phyloP scores from a whole-genome alignment of 108 stramenopile species.

The Licmophora abbreviata region DNA sequence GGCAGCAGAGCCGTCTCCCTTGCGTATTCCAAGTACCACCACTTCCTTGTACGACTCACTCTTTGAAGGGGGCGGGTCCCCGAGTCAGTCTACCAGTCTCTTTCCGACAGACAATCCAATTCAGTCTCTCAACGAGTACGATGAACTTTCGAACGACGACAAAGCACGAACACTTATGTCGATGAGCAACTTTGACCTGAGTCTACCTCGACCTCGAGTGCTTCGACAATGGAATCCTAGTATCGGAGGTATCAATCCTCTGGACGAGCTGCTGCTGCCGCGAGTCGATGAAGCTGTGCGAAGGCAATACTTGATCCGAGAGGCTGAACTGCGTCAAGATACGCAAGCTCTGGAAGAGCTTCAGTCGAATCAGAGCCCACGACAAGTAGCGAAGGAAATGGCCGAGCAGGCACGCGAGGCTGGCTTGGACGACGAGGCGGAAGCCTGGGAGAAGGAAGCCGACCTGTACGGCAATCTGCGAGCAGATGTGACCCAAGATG shows the following conservation, averaged over 20 bases:
- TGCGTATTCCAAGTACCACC: conserved; percentile 57
- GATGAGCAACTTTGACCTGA: conserved; percentile 58
- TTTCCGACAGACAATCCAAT: conserved; percentile 72
- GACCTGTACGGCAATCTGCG: conserved; percentile 56
- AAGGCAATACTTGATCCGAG: conserved; percentile 58
- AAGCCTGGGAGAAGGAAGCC: conserved; percentile 57
- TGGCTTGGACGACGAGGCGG: conserved; percentile 46
- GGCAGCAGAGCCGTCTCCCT: conserved; percentile 27
- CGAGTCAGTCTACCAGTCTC: conserved; percentile 9
- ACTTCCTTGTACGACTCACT: conserved; percentile 34
- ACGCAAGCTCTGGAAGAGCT: conserved; percentile 40
- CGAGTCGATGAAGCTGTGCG: conserved; percentile 79
- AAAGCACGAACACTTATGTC: conserved; percentile 65
- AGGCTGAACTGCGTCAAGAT: conserved; percentile 57
- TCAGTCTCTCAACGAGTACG: conserved; percentile 54
- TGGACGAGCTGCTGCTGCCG: conserved; percentile 75
- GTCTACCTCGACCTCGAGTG: conserved; percentile 59
- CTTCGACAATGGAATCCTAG: conserved; percentile 14
- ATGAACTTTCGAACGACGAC: conserved; percentile 43
- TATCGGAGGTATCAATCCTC: conserved; percentile 10
- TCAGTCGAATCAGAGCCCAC: conserved; percentile 40
- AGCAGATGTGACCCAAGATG: conserved; percentile 85
- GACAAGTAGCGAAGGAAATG: conserved; percentile 58
- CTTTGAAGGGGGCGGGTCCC: conserved; percentile 7
- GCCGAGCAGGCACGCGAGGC: conserved; percentile 38